phyloP scores from a whole-genome alignment of 495 filamentous ascomycete species.

The Platismatia glauca region DNA sequence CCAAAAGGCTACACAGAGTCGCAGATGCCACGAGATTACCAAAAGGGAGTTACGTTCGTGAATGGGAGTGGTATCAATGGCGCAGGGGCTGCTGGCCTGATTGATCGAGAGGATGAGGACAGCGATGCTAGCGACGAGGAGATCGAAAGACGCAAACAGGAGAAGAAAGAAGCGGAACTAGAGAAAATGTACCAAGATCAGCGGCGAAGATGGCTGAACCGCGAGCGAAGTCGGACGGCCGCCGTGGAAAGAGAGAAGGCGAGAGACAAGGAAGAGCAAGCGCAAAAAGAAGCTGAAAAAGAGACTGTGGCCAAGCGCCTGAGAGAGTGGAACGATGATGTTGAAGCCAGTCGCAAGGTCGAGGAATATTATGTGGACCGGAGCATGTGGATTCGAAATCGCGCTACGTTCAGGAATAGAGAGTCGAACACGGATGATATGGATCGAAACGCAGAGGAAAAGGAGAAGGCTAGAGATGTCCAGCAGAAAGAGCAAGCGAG shows the following conservation, averaged over 20 bases:
- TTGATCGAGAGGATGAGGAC: slow-evolving; percentile 73
- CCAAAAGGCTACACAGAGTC: slow-evolving; percentile 61
- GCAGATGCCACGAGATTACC: slow-evolving; percentile 68
- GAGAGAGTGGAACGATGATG: slow-evolving; percentile 81
- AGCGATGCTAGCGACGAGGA: slow-evolving; percentile 83
- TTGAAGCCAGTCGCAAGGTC: slow-evolving; percentile 59
- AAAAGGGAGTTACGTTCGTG: slow-evolving; percentile 77
- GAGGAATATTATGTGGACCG: slow-evolving; percentile 83
- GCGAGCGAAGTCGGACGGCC: slow-evolving; percentile 72
- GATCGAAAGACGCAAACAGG: slow-evolving; percentile 61
- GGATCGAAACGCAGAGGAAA: slow-evolving; percentile 69
- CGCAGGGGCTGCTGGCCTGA: slow-evolving; percentile 35
- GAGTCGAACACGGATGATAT: slow-evolving; percentile 71
- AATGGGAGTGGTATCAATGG: slow-evolving; percentile 70
- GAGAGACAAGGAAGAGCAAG: slow-evolving; percentile 64
- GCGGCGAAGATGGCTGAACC: slow-evolving; percentile 81
- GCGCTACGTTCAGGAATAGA: slow-evolving; percentile 57
- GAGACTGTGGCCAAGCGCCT: slow-evolving; percentile 67
- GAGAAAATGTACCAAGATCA: slow-evolving; percentile 81
- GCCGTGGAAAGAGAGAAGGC: slow-evolving; percentile 76
- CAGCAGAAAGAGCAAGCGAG: slow-evolving; percentile 69
- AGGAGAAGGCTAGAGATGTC: slow-evolving; percentile 58
- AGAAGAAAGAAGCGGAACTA: slow-evolving; percentile 61
- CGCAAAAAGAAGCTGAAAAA: slow-evolving; percentile 45
- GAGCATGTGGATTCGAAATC: slow-evolving; percentile 74